Conservation (phyloP, 2,329 filamentous ascomycete species). For the Penicillium sp. region DNA sequence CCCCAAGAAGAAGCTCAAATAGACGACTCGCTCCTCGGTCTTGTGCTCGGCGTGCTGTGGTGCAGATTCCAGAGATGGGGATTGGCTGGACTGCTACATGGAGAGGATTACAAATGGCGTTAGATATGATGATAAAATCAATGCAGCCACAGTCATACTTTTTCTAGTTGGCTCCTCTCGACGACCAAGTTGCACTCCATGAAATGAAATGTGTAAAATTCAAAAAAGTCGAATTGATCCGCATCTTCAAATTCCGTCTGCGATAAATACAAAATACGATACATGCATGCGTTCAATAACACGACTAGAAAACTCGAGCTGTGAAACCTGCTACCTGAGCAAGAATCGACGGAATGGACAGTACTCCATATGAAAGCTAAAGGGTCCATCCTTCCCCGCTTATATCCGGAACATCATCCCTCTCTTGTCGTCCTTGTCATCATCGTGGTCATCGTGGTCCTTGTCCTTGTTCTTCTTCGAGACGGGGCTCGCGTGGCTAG, state of each 20-base stretch:
- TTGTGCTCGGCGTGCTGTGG: slow-evolving; percentile 46
- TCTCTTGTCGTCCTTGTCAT: slow-evolving; percentile 30
- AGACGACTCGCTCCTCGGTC: slow-evolving; percentile 45
- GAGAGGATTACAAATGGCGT: slow-evolving; percentile 38
- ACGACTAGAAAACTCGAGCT: slow-evolving; percentile 6
- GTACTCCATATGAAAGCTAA: not conserved
- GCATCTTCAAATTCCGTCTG: slow-evolving; percentile 3
- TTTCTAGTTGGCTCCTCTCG: slow-evolving; percentile 37
- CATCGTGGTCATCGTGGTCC: slow-evolving; percentile 29
- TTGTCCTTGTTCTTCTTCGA: slow-evolving; percentile 42
- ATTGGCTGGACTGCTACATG: slow-evolving; percentile 35
- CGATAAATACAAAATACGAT: slow-evolving; percentile 14
- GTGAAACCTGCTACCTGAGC: slow-evolving; percentile 22
- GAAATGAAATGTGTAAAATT: slow-evolving; percentile 38
- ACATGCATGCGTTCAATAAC: slow-evolving; percentile 12
- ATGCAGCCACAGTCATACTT: slow-evolving; percentile 37
- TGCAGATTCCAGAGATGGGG: slow-evolving; percentile 28
- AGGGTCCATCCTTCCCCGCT: slow-evolving; percentile 3
- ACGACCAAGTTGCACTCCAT: slow-evolving; percentile 35
- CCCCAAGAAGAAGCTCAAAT: slow-evolving; percentile 99
- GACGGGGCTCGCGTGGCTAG: slow-evolving; percentile 62
- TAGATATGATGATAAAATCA: slow-evolving; percentile 40
- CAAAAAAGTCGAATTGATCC: slow-evolving; percentile 21
- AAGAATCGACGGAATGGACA: slow-evolving; percentile 9
- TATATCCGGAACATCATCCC: slow-evolving; percentile 29